Evolutionary conservation across 371 early-diverging fungal genomes (phyloP), one percentile per base, ranked within the genome.

Genomic region (Pancytospora philotis): DNA sequence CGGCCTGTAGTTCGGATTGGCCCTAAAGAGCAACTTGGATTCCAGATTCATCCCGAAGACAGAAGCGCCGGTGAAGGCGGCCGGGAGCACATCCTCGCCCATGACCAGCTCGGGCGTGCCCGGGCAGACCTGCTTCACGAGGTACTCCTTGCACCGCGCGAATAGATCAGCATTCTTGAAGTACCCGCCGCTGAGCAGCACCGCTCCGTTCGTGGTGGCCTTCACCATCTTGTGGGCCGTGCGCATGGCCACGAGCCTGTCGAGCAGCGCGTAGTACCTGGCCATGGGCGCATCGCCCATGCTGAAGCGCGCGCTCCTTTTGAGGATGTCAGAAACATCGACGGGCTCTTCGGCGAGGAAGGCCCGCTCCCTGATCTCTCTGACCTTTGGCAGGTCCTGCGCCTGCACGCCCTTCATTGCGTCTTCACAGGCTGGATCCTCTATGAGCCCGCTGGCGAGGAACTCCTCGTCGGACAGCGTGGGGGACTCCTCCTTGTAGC

Each of bases 1-100:
- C 27, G 10, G 27, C 34, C 27, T 55, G 55, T 25, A 55, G 55
- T 55, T 35, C 10, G 16, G 10, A 35, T 10, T 16, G 27, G 55
- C 34, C 10, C 10, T 10, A 35, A 55, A 55, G 10, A 55, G 10
- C 34, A 25, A 30, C 34, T 55, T 55, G 10, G 55, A 30, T 25
- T 55, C 10, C 30, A 30, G 16, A 55, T 55, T 55, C 55, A 55
- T 55, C 27, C 55, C 55, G 27, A 55, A 55, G 10, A 55, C 10
- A 27, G 55, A 55, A 30, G 55, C 55, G 27, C 55, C 55, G 10
- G 34, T 10, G 27, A 55, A 55, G 10, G 55, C 27, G 10, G 10
- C 10, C 16, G 27, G 16, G 10, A 55, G 27, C 27, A 16, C 34
- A 30, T 25, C 27, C 30, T 55, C 27, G 10, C 27, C 16, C 10